Evolutionary conservation across 805 yeast species (phyloP).

Genomic region (Saccharomycopsis schoenii): DNA sequence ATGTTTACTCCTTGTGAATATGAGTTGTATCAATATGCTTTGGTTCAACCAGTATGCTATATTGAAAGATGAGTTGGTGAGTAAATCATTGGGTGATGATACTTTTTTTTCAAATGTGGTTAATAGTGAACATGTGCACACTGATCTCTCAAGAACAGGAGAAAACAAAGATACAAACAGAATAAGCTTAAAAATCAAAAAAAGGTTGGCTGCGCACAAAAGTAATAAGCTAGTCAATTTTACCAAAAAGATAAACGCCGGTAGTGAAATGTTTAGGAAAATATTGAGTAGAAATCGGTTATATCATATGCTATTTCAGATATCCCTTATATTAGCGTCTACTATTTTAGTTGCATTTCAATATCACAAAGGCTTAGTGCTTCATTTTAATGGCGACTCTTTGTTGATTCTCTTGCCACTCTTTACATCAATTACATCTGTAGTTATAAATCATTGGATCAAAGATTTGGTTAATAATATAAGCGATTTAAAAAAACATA

Average conservation of each 20-base stretch:
- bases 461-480: slow-evolving; percentile 1
- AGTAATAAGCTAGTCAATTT: not conserved
- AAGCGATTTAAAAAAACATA: slow-evolving; percentile 1
- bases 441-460: slow-evolving; percentile 8
- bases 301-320: not conserved
- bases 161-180: not conserved
- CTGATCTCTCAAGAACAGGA: not conserved
- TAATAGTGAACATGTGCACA: not conserved
- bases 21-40: slow-evolving; percentile 4
- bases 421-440: slow-evolving; percentile 6
- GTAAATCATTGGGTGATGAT: not conserved
- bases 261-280: not conserved
- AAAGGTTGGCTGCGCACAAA: not conserved
- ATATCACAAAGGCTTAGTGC: not conserved
- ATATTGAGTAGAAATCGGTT: not conserved
- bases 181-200: not conserved
- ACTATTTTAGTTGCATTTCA: not conserved
- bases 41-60: slow-evolving; percentile 11
- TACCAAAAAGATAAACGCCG: not conserved
- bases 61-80: not conserved
- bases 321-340: not conserved
- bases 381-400: not conserved
- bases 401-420: slow-evolving; percentile 8
- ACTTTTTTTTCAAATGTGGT: not conserved
- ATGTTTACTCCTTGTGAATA: not conserved